These are phyloP conservation scores for Dryadomyces sulphureus DNA, from an alignment of 2,329 filamentous ascomycete species.

Conservation along the genomic window DNA sequence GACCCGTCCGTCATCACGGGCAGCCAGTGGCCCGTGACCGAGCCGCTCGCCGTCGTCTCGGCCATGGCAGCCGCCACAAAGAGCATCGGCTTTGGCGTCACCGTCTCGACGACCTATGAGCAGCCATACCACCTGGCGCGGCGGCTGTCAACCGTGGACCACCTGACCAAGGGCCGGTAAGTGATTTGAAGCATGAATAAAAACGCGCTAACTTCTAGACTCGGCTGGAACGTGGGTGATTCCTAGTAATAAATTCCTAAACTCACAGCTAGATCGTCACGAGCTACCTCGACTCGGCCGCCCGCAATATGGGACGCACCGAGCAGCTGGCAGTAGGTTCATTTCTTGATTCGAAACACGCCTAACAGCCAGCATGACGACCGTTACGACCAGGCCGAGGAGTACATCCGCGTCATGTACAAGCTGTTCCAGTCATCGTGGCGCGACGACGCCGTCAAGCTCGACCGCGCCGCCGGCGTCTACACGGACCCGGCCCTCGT, in stretches of 20 bases:
- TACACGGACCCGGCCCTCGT: constrained; percentile 4
- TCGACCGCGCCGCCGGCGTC: constrained; percentile 2
- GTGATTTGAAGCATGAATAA: neutral
- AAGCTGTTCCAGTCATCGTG: constrained; percentile 6
- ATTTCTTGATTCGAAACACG: constrained; percentile 3
- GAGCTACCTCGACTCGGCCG: constrained; percentile 11
- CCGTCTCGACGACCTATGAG: constrained; percentile 5
- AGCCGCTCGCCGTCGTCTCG: constrained; percentile 27
- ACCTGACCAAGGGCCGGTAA: constrained; percentile 7
- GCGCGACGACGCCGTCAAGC: constrained; percentile 5
- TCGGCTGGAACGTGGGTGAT: constrained; percentile 29
- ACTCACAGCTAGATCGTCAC: constrained; percentile 9
- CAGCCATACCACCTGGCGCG: constrained; percentile 6
- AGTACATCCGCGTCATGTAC: constrained; percentile 11
- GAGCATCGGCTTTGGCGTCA: constrained; percentile 8
- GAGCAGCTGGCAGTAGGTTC: constrained; percentile 5
- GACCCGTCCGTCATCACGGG: constrained; percentile 42
- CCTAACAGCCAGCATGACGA: constrained; percentile 9
- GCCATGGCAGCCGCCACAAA: constrained; percentile 9
- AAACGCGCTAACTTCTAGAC: neutral
- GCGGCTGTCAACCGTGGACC: constrained; percentile 6
- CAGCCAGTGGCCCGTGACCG: constrained; percentile 52
- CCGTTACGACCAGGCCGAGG: constrained; percentile 11
- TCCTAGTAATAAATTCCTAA: too few relatives aligned
- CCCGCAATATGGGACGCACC: constrained; percentile 10